phyloP scores from a whole-genome alignment of 345 rosid species.

The Salix exigua region DNA sequence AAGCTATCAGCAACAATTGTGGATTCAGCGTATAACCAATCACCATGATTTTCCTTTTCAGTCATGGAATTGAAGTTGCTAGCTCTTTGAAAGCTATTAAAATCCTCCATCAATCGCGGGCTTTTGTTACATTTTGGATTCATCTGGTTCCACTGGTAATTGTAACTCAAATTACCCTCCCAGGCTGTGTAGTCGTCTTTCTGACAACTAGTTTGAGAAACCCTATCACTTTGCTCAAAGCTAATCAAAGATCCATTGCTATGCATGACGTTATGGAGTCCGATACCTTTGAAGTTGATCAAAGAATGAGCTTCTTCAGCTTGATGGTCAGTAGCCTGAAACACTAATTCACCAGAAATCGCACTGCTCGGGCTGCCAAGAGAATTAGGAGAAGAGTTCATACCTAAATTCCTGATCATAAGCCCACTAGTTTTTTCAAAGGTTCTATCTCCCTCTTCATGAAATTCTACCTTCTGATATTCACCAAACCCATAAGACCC shows the following conservation, averaged over 20 bases:
- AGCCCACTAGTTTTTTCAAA: constrained; percentile 17
- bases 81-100: constrained; percentile 36
- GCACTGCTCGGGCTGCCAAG: constrained; percentile 42
- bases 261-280: constrained; percentile 20
- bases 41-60: constrained; percentile 33
- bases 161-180: constrained; percentile 29
- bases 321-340: constrained; percentile 24
- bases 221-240: constrained; percentile 45
- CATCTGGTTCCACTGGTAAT: constrained; percentile 33
- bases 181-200: constrained; percentile 30
- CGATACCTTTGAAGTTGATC: constrained; percentile 49
- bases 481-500: constrained; percentile 21
- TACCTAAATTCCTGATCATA: constrained; percentile 22
- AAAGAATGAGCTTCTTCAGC: constrained; percentile 51
- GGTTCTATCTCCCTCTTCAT: constrained; percentile 25
- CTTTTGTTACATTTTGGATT: constrained; percentile 30
- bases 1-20: constrained; percentile 38
- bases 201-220: constrained; percentile 2
- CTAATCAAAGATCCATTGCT: constrained; percentile 60
- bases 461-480: constrained; percentile 3
- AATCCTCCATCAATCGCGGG: constrained; percentile 38
- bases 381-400: constrained; percentile 29
- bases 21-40: constrained; percentile 63
- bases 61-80: constrained; percentile 25
- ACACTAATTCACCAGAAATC: constrained; percentile 44